These are phyloP conservation scores for Cenococcum geophilum DNA, from an alignment of 495 filamentous ascomycete genomes.

Conservation along the genomic window DNA sequence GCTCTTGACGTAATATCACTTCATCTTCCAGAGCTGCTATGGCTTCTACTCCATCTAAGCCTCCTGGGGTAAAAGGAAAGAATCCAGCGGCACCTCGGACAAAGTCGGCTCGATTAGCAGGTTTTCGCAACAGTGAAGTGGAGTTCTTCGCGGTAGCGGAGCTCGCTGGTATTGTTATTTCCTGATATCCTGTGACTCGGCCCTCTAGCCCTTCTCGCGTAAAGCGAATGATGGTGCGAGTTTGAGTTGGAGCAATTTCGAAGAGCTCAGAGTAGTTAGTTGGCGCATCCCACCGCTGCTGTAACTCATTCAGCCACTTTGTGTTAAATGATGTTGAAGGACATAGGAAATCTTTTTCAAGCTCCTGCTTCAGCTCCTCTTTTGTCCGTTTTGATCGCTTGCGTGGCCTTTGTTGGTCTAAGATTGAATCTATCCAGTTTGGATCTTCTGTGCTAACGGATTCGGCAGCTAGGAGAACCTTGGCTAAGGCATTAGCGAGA, in stretches of 20 bases:
- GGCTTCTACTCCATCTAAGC: slow-evolving; percentile 79
- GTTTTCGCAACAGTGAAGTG: slow-evolving; percentile 81
- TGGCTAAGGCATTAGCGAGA: background rate
- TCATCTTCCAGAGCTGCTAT: slow-evolving; percentile 70
- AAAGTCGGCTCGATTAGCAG: slow-evolving; percentile 82
- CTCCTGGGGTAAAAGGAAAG: slow-evolving; percentile 92
- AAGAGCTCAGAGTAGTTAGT: slow-evolving; percentile 74
- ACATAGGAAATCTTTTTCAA: slow-evolving; percentile 71
- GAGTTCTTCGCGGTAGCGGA: slow-evolving; percentile 95
- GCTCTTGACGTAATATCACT: slow-evolving; percentile 37
- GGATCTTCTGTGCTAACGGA: background rate
- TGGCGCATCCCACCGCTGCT: slow-evolving; percentile 83
- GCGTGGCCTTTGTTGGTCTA: slow-evolving; percentile 46
- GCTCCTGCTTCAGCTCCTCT: slow-evolving; percentile 55
- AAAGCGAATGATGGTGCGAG: slow-evolving; percentile 87
- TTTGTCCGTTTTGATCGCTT: slow-evolving; percentile 52
- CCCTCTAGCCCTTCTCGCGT: slow-evolving; percentile 88
- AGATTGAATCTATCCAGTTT: slow-evolving; percentile 4
- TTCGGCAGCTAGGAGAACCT: background rate
- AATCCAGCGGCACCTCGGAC: slow-evolving; percentile 93
- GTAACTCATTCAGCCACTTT: slow-evolving; percentile 80
- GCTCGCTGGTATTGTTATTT: slow-evolving; percentile 85
- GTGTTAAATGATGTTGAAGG: slow-evolving; percentile 70
- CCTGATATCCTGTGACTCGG: slow-evolving; percentile 85
- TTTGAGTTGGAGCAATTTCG: slow-evolving; percentile 81